Percentiles rank a stretch among this genome's conserved stretches.
Evolutionary conservation across 2,329 filamentous ascomycete species (phyloP).

Genomic region (Epichloe sp.): DNA sequence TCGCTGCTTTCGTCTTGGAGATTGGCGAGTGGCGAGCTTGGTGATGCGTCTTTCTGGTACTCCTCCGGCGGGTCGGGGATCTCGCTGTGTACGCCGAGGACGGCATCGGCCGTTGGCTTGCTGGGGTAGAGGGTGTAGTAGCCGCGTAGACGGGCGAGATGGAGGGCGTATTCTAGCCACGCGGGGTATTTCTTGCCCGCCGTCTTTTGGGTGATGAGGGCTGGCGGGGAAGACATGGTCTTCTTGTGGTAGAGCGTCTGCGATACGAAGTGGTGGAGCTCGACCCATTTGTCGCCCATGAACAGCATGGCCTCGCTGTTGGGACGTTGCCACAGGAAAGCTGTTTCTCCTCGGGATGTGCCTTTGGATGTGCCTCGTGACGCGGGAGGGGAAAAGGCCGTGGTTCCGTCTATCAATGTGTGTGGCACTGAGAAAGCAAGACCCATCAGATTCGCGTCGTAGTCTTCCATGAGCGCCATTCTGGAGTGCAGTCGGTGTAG

Average conservation of each 20-base stretch:
- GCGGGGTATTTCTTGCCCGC: constrained; percentile 58
- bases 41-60: constrained; percentile 22
- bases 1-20: constrained; percentile 18
- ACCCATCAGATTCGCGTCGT: constrained; percentile 52
- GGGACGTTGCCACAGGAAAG: constrained; percentile 78
- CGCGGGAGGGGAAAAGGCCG: constrained; percentile 36
- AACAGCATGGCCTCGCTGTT: constrained; percentile 71
- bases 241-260: constrained; percentile 39
- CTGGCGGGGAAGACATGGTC: constrained; percentile 20
- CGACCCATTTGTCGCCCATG: constrained; percentile 75
- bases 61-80: constrained; percentile 62
- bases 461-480: constrained; percentile 25
- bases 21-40: constrained; percentile 10
- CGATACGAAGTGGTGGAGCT: constrained; percentile 70
- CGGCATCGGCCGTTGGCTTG: constrained; percentile 33
- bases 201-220: constrained; percentile 37
- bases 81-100: constrained; percentile 69
- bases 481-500: constrained; percentile 66
- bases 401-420: constrained; percentile 46
- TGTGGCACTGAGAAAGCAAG: constrained; percentile 67
- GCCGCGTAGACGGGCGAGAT: constrained; percentile 61
- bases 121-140: constrained; percentile 74
- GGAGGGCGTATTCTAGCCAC: constrained; percentile 67
- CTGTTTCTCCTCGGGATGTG: constrained; percentile 21
- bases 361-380: constrained; percentile 6